A percentile compares a stretch with the other conserved stretches of the same genome.
Evolutionary conservation across 208 protist species (phyloP).

Genomic region (Wallacemonas sp.): DNA sequence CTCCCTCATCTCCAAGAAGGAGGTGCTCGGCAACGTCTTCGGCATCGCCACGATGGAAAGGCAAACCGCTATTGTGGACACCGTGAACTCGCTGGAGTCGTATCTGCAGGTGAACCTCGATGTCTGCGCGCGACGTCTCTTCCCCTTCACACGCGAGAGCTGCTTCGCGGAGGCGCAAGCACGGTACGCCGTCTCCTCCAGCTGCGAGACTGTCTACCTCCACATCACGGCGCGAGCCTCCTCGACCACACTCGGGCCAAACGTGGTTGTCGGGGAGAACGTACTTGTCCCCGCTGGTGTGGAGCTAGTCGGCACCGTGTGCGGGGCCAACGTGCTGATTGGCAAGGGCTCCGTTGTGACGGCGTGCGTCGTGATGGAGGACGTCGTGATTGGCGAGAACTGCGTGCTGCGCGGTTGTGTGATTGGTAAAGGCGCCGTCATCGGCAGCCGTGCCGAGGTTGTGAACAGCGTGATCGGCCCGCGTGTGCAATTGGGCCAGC

Average conservation of each 20-base stretch:
- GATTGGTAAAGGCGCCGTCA: constrained; percentile 49
- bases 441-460: constrained; percentile 53
- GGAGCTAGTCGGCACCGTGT: constrained; percentile 55
- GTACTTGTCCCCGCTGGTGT: constrained; percentile 48
- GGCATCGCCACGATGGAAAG: constrained; percentile 56
- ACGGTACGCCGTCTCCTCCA: constrained; percentile 66
- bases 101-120: constrained; percentile 83
- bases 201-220: constrained; percentile 74
- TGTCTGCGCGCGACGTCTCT: constrained; percentile 73
- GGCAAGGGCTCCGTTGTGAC: constrained; percentile 52
- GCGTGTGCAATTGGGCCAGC: constrained; percentile 29
- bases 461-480: constrained; percentile 58
- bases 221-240: constrained; percentile 48
- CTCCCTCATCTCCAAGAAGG: constrained; percentile 60
- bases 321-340: constrained; percentile 56
- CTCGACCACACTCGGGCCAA: constrained; percentile 24
- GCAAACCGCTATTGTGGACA: constrained; percentile 44
- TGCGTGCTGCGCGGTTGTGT: constrained; percentile 61
- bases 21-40: constrained; percentile 81
- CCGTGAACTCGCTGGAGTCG: constrained; percentile 55
- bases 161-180: constrained; percentile 72
- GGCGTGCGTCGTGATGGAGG: constrained; percentile 73
- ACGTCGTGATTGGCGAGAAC: constrained; percentile 48
- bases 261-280: constrained; percentile 70
- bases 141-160: constrained; percentile 81